Evolutionary conservation across 176 grass and related monocot genomes (phyloP).

Genomic region (Carex littledalei): DNA sequence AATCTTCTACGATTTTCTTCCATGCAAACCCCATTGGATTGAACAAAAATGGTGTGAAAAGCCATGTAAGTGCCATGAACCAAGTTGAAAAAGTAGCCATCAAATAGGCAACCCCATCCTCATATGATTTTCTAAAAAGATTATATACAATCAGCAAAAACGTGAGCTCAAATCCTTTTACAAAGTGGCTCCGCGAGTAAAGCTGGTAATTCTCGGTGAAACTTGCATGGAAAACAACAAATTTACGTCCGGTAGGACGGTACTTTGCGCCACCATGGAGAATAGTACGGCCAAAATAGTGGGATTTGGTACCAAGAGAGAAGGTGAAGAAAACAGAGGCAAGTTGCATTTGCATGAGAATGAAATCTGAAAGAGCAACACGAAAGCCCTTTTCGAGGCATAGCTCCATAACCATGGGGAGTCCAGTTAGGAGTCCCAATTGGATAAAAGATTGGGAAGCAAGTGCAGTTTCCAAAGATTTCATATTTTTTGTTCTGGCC

Average conservation of each 20-base stretch:
- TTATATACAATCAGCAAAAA: slow-evolving; percentile 84
- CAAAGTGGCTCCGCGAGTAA: slow-evolving; percentile 89
- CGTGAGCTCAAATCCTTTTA: slow-evolving; percentile 88
- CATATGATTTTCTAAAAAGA: slow-evolving; percentile 67
- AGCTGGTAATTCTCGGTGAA: slow-evolving; percentile 91
- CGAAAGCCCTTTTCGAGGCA: slow-evolving; percentile 83
- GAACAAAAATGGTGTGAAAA: slow-evolving; percentile 90
- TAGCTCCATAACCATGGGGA: slow-evolving; percentile 95
- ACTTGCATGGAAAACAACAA: slow-evolving; percentile 88
- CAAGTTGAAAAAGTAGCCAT: slow-evolving; percentile 93
- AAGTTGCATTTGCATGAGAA: slow-evolving; percentile 92
- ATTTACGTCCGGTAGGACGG: slow-evolving; percentile 74
- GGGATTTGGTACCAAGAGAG: slow-evolving; percentile 93
- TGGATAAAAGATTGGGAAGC: slow-evolving; percentile 98
- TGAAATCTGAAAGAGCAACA: slow-evolving; percentile 71
- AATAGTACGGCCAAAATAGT: slow-evolving; percentile 88
- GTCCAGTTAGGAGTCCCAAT: slow-evolving; percentile 81
- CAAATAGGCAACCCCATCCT: slow-evolving; percentile 50
- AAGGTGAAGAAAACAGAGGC: slow-evolving; percentile 98
- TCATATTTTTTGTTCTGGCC: slow-evolving; percentile 64
- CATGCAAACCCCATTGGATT: slow-evolving; percentile 88
- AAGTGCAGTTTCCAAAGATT: slow-evolving; percentile 92
- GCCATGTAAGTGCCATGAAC: slow-evolving; percentile 91
- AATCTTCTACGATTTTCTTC: slow-evolving; percentile 89
- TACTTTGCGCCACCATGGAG: slow-evolving; percentile 92